These are phyloP conservation scores for Citrus trifoliata DNA, from an alignment of 345 rosid species.

Conservation along the genomic window DNA sequence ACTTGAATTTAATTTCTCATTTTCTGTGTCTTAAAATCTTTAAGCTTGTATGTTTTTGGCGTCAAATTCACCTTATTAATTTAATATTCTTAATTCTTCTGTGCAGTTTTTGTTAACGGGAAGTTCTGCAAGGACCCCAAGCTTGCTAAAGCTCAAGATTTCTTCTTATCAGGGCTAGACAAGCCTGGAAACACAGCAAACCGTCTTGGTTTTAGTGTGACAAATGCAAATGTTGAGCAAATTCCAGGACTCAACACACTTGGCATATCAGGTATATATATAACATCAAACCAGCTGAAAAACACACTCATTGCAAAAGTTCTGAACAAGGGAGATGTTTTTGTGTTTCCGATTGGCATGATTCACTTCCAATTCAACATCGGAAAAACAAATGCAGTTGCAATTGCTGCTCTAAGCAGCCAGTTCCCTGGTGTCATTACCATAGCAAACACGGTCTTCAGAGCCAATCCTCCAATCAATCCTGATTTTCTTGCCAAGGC, in stretches of 20 bases:
- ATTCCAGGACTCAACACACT: constrained; percentile 33
- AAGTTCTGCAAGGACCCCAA: constrained; percentile 37
- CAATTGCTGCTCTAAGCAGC: constrained; percentile 20
- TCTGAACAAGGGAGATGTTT: constrained; percentile 23
- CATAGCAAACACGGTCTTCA: constrained; percentile 23
- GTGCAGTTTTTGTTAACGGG: constrained; percentile 29
- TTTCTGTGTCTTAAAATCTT: neutral
- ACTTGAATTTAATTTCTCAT: too few species aligned
- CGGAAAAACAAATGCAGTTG: constrained; percentile 22
- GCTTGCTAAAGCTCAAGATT: constrained; percentile 17
- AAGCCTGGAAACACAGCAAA: constrained; percentile 11
- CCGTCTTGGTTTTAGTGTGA: constrained; percentile 13
- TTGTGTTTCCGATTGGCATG: constrained; percentile 32
- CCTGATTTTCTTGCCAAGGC: constrained; percentile 20
- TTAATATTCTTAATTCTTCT: neutral
- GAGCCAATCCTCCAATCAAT: constrained; percentile 21
- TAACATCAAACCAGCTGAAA: constrained; percentile 8
- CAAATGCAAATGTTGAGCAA: constrained; percentile 4
- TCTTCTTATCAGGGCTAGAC: constrained; percentile 22
- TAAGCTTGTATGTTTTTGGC: too few species aligned
- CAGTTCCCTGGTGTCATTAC: constrained; percentile 31
- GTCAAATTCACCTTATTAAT: too few species aligned
- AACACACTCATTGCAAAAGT: constrained; percentile 20
- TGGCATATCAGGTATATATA: constrained; percentile 22
- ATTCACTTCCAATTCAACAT: constrained; percentile 34